Base-by-base conservation (phyloP, 768 basidiomycete genomes). In the Lactifluus pinguis region DNA sequence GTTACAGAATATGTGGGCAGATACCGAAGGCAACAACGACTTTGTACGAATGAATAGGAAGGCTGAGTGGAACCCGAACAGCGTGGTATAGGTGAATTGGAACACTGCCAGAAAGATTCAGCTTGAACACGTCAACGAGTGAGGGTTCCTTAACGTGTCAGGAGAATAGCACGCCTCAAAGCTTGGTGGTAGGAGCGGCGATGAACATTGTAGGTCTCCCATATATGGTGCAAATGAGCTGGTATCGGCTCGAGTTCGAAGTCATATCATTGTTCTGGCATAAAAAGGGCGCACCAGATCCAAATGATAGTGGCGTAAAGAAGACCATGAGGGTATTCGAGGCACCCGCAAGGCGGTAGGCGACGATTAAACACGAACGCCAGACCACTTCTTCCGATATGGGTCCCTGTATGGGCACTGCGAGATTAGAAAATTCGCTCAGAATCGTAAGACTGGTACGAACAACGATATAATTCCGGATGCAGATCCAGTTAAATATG, bases 171-270 rank as follows among this genome's bases (percentile, higher is more conserved):
- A 14, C 75, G 79, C 58, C 83, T 76, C 3, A 86, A 74, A 0
- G 94, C 93, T n/a, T 71, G 69, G 9, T 62, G 51, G 9, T 62
- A 50, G 1, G 80, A 92, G 36, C 86, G 75, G 0, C 95, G 95
- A 60, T 82, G 81, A 14, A 81, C 82, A 61, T 85, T 83, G 70
- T 83, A 99, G 0, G 77, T 81, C 61, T 98, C 97, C 81, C 84
- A 90, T 14, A 86, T 92, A 67, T 98, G 97, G 68, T 99, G 97
- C 0, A 85, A 74, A 69, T 99, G 97, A 2, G 97, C 95, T 93
- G 65, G 30, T 53, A 54, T 9, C 14, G 53, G 54, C 17, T 49
- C 49, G 49, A 53, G 34, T 4, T 36, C 34, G 34, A 38, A 19
- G 59, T 44, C 39, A 57, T 50, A 59, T 61, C 42, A 65, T 45